Base-by-base conservation (phyloP, 306 rosid species). In the Vigna mungo region DNA sequence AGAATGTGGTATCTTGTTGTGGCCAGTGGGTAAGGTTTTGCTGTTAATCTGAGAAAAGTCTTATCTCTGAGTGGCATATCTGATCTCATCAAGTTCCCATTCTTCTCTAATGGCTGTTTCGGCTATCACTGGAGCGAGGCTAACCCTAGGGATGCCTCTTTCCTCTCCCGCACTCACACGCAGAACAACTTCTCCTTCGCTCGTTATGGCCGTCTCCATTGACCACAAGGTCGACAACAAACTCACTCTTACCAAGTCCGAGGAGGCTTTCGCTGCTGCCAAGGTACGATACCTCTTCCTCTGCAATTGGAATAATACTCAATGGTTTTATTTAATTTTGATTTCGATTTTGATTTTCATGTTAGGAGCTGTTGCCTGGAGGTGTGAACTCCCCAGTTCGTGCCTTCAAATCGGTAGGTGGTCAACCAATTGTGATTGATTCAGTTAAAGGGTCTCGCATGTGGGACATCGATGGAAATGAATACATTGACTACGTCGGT, bases 311-410 rank as follows among this genome's bases (percentile, higher is more conserved):
- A 43, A 4, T 55, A 30, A 5, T 2, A 11, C 0, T 11, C 49
- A 12, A 12, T 44, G 15, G 0, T 41, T 41, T 41, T 41, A 2
- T 20, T 55, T 13, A 27, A 52, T 49, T 32, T 44, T 17, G 7
- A 10, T 4, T 48, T 39, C 13, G 25, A 10, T 20, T 7, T 13
- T 34, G 21, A 1, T 41, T 17, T 21, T 37, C 43, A 7, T 59
- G n/a, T 63, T 73, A 81, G 85, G 85, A 95, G 85, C 80, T 95
- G 88, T 85, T 92, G 97, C 99, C 99, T 18, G 99, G 99, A 77
- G 97, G 99, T 51, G 99, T 96, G 8, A 92, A 89, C 66, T 96
- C 98, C 27, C 99, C 98, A 1, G 99, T 92, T 21, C 97, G 97
- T 55, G 99, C 98, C 55, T 96, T 96, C 71, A 96, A 91, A 81